Base-by-base conservation (phyloP, 352 stramenopile species). In the Globisporangium perplexum region DNA sequence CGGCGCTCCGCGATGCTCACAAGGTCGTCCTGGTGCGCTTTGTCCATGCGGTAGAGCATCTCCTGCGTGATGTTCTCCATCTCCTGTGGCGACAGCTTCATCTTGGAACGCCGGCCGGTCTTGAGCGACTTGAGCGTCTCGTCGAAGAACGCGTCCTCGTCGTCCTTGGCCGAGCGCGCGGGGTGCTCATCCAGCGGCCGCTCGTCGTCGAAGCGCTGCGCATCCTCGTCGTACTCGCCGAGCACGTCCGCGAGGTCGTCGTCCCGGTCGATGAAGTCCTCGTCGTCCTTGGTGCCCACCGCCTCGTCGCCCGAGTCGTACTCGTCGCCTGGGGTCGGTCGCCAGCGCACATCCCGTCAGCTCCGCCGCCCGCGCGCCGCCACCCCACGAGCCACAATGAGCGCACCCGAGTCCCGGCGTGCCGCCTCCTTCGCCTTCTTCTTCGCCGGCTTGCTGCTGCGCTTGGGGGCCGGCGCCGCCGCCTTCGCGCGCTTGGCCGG, bases 1-100 rank as follows among this genome's bases (percentile, higher is more conserved):
- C 65, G 59, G 41, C 63, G 68, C 45, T 86, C 63, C 0, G 66
- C 71, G n/a, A 93, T 90, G 47, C 71, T 78, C 10, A 59, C 65
- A 3, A 88, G 46, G 59, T 95, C 84, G 47, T 95, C 84, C 4
- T 77, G 71, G 53, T 88, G 79, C 12, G 84, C 84, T 63, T 95
- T 95, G 65, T 95, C 84, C 82, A 95, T 93, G 47, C 77, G 81
- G 60, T 90, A 95, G 38, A 95, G 78, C 59, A 95, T 77, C 43
- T 95, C 84, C 65, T 95, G 84, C 5, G 79, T 86, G 42, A 95
- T 75, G 53, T 88, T 76, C 47, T 95, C 84, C 76, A 90, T 90
- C 51, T 95, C 84, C 62, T 95, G 84, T 31, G 71, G 70, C 42
- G 82, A 95, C 53, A 95, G 60, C 44, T 84, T 78, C 62, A 95